A percentile compares a stretch with the other conserved stretches of the same genome.
Evolutionary conservation across 352 stramenopile genomes (phyloP).

Genomic region (Pythium biforme): DNA sequence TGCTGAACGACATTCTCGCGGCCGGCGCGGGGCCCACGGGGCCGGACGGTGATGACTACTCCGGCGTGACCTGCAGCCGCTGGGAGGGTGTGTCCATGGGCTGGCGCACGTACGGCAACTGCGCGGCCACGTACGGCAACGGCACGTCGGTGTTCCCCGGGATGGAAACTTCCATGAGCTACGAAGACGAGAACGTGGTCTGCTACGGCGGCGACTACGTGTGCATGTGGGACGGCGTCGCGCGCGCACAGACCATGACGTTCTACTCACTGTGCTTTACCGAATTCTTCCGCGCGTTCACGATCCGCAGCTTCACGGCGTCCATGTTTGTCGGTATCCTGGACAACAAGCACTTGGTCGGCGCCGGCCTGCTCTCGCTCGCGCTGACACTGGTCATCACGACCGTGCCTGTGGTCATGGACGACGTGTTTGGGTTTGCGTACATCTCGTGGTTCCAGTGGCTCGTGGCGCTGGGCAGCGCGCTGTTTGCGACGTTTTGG

Average conservation of each 20-base stretch:
- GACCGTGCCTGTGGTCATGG: slow-evolving; percentile 55
- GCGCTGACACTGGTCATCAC: slow-evolving; percentile 51
- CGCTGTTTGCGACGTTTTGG: slow-evolving; percentile 55
- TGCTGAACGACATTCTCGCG: slow-evolving; percentile 53
- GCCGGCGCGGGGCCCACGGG: slow-evolving; percentile 42
- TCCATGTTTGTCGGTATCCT: slow-evolving; percentile 63
- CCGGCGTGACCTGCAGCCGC: slow-evolving; percentile 52
- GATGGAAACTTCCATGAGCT: slow-evolving; percentile 20
- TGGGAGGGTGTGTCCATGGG: slow-evolving; percentile 43
- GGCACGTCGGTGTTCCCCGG: slow-evolving; percentile 57
- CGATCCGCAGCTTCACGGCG: slow-evolving; percentile 69
- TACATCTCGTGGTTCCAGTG: slow-evolving; percentile 68
- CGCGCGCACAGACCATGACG: slow-evolving; percentile 71
- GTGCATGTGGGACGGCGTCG: slow-evolving; percentile 57
- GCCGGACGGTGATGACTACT: slow-evolving; percentile 41
- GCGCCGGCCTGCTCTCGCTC: slow-evolving; percentile 52
- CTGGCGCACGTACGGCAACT: slow-evolving; percentile 63
- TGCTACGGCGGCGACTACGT: slow-evolving; percentile 60
- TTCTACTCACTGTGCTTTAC: slow-evolving; percentile 69
- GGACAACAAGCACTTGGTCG: slow-evolving; percentile 64
- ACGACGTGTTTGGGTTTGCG: slow-evolving; percentile 63
- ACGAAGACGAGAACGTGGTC: slow-evolving; percentile 41
- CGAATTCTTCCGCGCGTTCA: slow-evolving; percentile 76
- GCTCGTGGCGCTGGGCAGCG: slow-evolving; percentile 38
- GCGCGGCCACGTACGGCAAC: slow-evolving; percentile 36